phyloP scores from a whole-genome alignment of 169 alveolate species.

The Plasmodium billcollinsi region DNA sequence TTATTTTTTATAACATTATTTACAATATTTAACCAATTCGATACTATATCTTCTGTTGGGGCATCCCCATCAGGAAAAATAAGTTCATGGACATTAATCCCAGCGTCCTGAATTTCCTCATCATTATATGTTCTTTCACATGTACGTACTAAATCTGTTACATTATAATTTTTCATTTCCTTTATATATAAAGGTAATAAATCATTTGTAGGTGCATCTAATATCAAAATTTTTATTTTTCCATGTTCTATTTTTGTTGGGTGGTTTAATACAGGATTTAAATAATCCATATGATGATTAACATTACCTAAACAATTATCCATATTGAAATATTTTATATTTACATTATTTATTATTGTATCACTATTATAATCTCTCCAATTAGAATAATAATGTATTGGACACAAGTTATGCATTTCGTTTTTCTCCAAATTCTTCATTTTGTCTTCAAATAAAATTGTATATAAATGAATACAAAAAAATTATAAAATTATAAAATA shows the following conservation, averaged over 20 bases:
- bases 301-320: constrained; percentile 40
- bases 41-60: constrained; percentile 90
- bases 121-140: constrained; percentile 92
- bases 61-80: constrained; percentile 94
- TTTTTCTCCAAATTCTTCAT: background rate
- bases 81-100: constrained; percentile 89
- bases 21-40: constrained; percentile 89
- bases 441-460: background rate
- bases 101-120: constrained; percentile 77
- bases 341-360: constrained; percentile 6
- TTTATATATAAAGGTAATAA: constrained; percentile 87
- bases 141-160: constrained; percentile 91
- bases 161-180: constrained; percentile 88
- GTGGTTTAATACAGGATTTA: constrained; percentile 84
- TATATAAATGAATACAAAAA: background rate
- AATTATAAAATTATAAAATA: no score
- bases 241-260: constrained; percentile 91
- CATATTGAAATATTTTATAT: constrained; percentile 52
- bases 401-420: constrained; percentile 26
- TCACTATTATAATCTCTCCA: constrained; percentile 16
- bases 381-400: constrained; percentile 12
- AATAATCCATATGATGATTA: constrained; percentile 54
- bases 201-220: constrained; percentile 92
- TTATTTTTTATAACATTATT: constrained; percentile 82
- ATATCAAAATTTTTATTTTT: constrained; percentile 87